Base-by-base conservation (phyloP, 1,284 basidiomycete genomes). In the Moesziomyces aphidis region DNA sequence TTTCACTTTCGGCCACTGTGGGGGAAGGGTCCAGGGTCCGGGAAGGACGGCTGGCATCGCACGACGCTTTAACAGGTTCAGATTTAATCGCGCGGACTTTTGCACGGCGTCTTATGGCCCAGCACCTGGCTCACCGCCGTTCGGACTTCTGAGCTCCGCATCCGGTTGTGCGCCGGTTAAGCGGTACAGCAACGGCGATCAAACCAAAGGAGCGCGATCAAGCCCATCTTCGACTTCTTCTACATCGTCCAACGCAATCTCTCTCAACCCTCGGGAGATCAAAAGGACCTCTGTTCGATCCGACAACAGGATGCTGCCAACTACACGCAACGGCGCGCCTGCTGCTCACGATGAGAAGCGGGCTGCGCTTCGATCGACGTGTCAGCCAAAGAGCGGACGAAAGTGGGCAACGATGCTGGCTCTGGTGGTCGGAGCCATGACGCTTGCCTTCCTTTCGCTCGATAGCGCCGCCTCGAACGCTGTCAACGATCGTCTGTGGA, bases 401-500 rank as follows among this genome's bases (percentile, higher is more conserved):
- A 72, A 61, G 21, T 66, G 69, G 69, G 43, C 59, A 4, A 55
- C 59, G 1, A 28, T 66, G 23, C 56, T 66, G 22, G 60, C 57
- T 4, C n/a, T 73, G 22, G 60, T 66, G 4, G 44, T 73, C 1
- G 64, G 64, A 15, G 59, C 55, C 8, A 22, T 53, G n/a, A 48
- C 60, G n/a, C 28, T 73, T 22, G 52, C 54, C 11, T 63, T 67
- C 43, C 47, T 66, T 19, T 73, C 70, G 19, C 63, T 73, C n/a
- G 70, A 73, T 21, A 73, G 60, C 28, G 43, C 22, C 1, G 52
- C 59, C 5, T 66, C 70, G 19, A 63, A 67, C 39, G 47, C 70
- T 13, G 55, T 60, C 56, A 73, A 67, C 45, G 70, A 73, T 19
- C 34, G 60, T 34, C 48, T 73, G 8, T 73, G 70, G 70, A 61